A percentile compares a stretch with the other conserved stretches of the same genome.
Evolutionary conservation across 768 basidiomycete genomes (phyloP).

Genomic region (Porphyrellus cyaneotinctus): DNA sequence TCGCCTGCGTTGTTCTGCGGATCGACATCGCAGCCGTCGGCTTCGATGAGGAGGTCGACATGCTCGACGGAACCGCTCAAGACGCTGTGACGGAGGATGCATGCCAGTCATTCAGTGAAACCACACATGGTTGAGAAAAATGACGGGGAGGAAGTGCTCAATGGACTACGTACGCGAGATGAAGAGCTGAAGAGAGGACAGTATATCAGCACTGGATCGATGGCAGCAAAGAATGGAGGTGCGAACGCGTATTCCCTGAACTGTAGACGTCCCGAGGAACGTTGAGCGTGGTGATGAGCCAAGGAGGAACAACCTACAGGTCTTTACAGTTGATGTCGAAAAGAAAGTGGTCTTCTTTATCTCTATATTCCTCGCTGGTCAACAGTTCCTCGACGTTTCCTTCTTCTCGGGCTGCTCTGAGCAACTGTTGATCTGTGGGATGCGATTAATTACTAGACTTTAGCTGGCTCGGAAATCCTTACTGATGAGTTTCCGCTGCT

Average conservation of each 20-base stretch:
- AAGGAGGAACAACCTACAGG: conserved; percentile 16
- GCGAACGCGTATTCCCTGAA: conserved; percentile 30
- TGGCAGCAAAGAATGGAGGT: not conserved
- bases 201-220: conserved; percentile 12
- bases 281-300: not conserved
- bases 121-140: not conserved
- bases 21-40: conserved; percentile 29
- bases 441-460: not conserved
- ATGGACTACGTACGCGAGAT: conserved; percentile 27
- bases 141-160: not conserved
- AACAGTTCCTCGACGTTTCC: conserved; percentile 29
- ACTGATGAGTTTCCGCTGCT: conserved; percentile 20
- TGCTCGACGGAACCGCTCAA: conserved; percentile 13
- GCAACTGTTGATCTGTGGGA: conserved; percentile 22
- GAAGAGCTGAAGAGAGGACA: conserved; percentile 21
- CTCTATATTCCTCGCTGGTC: conserved; percentile 16
- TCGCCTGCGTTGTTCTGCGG: conserved; percentile 22
- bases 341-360: conserved; percentile 16
- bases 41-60: conserved; percentile 23
- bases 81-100: conserved; percentile 12
- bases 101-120: not conserved
- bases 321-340: conserved; percentile 33
- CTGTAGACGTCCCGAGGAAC: conserved; percentile 6
- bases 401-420: conserved; percentile 21
- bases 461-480: not conserved